Percentiles rank a stretch among this genome's conserved stretches.
Evolutionary conservation across 2,329 filamentous ascomycete species (phyloP).

Genomic region (Microthyrium microscopicum): DNA sequence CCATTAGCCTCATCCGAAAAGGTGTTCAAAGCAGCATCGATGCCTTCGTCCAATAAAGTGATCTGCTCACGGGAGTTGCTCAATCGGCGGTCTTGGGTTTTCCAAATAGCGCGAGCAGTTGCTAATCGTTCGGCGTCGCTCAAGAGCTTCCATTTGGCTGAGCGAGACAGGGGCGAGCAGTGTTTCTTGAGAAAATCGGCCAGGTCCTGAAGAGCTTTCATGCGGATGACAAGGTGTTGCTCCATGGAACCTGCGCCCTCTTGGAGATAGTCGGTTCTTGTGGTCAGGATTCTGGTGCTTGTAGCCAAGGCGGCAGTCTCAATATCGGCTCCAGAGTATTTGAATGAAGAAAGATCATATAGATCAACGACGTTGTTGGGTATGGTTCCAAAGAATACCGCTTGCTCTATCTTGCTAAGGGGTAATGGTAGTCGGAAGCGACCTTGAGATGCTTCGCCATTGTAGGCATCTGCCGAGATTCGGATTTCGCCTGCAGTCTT

Average conservation of each 20-base stretch:
- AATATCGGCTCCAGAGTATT: constrained; percentile 54
- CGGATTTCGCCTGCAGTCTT: constrained; percentile 41
- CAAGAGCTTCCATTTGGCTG: constrained; percentile 64
- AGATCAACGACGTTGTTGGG: constrained; percentile 81
- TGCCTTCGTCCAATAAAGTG: constrained; percentile 45
- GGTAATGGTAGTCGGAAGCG: constrained; percentile 42
- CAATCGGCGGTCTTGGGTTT: constrained; percentile 54
- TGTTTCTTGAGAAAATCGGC: constrained; percentile 53
- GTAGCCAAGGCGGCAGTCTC: constrained; percentile 61
- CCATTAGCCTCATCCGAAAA: constrained; percentile 35
- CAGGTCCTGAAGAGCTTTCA: constrained; percentile 57
- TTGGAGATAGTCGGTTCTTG: constrained; percentile 57
- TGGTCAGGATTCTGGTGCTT: constrained; percentile 67
- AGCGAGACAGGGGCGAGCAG: constrained; percentile 45
- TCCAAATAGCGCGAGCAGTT: constrained; percentile 66
- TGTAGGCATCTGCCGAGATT: constrained; percentile 31
- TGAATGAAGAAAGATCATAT: constrained; percentile 42
- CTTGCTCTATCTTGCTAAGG: constrained; percentile 84
- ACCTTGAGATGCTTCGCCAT: constrained; percentile 45
- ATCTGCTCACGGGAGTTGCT: constrained; percentile 51
- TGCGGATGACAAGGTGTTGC: constrained; percentile 58
- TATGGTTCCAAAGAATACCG: constrained; percentile 76
- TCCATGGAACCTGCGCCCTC: constrained; percentile 61
- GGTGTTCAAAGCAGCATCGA: not conserved
- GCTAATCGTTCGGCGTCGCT: constrained; percentile 82